These are phyloP conservation scores for Tricholoma flavovirens DNA, from an alignment of 768 basidiomycete genomes.

Conservation along the genomic window DNA sequence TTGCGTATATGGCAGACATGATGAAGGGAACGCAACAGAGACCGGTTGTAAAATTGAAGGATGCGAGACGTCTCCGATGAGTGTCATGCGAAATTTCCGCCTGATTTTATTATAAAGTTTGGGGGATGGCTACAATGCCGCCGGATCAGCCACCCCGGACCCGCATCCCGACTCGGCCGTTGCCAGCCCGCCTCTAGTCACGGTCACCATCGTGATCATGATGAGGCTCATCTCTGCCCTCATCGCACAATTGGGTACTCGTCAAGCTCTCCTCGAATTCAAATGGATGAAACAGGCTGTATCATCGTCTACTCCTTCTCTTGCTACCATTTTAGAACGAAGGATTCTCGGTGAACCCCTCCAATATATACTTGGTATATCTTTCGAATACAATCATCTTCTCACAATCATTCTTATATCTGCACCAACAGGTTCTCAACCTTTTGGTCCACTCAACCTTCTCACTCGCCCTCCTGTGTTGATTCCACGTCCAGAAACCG, in stretches of 20 bases:
- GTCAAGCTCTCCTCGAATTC: conserved; percentile 35
- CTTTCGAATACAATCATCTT: conserved; percentile 5
- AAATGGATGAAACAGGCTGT: conserved; percentile 37
- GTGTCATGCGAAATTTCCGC: conserved; percentile 1
- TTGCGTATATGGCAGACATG: conserved; percentile 35
- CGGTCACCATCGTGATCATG: neutral
- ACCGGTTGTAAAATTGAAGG: neutral
- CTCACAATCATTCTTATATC: conserved; percentile 10
- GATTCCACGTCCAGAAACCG: conserved; percentile 95
- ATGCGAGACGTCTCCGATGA: neutral
- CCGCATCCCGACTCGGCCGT: conserved; percentile 8
- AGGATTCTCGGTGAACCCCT: conserved; percentile 71
- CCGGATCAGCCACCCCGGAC: conserved; percentile 13
- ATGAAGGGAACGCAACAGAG: conserved; percentile 15
- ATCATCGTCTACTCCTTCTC: conserved; percentile 19
- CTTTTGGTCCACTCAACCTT: conserved; percentile 81
- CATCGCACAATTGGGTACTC: conserved; percentile 23
- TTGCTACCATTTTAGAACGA: conserved; percentile 46
- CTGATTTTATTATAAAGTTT: conserved; percentile 1
- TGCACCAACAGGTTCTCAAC: conserved; percentile 57
- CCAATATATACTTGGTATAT: conserved; percentile 82
- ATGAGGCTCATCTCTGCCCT: conserved; percentile 23
- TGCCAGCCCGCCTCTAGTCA: conserved; percentile 7
- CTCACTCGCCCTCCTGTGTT: conserved; percentile 72
- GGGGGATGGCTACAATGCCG: neutral